phyloP scores from a whole-genome alignment of 2,329 filamentous ascomycete species.

The Penicillium griseofulvum region DNA sequence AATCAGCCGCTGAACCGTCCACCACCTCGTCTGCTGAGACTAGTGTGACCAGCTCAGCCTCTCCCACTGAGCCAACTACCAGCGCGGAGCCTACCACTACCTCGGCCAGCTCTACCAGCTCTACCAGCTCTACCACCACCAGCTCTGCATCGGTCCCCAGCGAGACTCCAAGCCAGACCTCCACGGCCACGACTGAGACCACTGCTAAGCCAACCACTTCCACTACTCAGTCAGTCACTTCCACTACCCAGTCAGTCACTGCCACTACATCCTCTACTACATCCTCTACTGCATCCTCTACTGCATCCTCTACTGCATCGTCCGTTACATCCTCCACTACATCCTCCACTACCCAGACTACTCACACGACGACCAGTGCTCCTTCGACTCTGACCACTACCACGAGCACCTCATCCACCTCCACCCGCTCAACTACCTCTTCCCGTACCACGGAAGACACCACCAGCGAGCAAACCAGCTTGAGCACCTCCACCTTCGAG shows the following conservation, averaged over 20 bases:
- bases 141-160: neutral
- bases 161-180: neutral
- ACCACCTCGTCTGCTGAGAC: conserved; percentile 14
- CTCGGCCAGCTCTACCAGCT: conserved; percentile 10
- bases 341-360: conserved; percentile 2
- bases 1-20: conserved; percentile 8
- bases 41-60: conserved; percentile 11
- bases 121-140: neutral
- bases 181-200: conserved; percentile 8
- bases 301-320: too few species aligned
- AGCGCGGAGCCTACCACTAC: conserved; percentile 17
- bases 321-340: too few species aligned
- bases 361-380: conserved; percentile 13
- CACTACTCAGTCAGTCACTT: neutral
- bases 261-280: neutral
- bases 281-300: too few species aligned
- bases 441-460: conserved; percentile 20
- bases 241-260: conserved; percentile 1
- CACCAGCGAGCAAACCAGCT: conserved; percentile 25
- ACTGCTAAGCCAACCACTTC: conserved; percentile 29
- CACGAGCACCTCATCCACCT: conserved; percentile 12
- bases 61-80: conserved; percentile 8
- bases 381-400: conserved; percentile 21
- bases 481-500: conserved; percentile 41
- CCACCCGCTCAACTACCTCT: conserved; percentile 17